A percentile compares a stretch with the other conserved stretches of the same genome.
phyloP scores from a whole-genome alignment of 345 rosid genomes.

The Anastatica hierochuntica region DNA sequence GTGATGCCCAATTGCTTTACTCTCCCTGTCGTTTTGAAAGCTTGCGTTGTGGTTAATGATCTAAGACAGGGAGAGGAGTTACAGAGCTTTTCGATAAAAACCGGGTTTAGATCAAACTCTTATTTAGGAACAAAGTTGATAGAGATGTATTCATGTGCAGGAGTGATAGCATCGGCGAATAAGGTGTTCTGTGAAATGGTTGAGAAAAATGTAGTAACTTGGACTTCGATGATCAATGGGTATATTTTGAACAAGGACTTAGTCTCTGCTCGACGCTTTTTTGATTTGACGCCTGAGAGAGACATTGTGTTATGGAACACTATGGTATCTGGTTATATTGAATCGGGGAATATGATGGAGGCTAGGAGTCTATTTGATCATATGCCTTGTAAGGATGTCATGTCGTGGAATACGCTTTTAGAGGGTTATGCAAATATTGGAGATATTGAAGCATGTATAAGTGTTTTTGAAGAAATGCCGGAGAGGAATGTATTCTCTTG shows the following conservation, averaged over 20 bases:
- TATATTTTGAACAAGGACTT: conserved; percentile 43
- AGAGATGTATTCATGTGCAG: conserved; percentile 54
- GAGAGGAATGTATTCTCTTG: conserved; percentile 69
- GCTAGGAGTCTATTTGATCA: conserved; percentile 56
- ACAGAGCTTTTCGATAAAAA: conserved; percentile 52
- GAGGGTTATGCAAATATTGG: conserved; percentile 53
- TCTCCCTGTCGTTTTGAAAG: conserved; percentile 55
- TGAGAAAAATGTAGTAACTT: conserved; percentile 63
- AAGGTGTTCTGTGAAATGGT: conserved; percentile 57
- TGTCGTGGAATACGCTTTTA: conserved; percentile 81
- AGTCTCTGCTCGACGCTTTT: conserved; percentile 45
- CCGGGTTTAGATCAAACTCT: conserved; percentile 43
- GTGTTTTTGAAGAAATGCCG: conserved; percentile 57
- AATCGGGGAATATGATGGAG: conserved; percentile 40
- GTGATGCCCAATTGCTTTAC: conserved; percentile 61
- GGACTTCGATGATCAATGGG: conserved; percentile 64
- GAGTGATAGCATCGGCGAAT: conserved; percentile 34
- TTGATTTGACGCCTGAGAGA: conserved; percentile 62
- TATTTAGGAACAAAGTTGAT: conserved; percentile 57
- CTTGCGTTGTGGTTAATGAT: conserved; percentile 40
- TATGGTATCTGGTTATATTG: conserved; percentile 63
- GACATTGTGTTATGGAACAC: conserved; percentile 76
- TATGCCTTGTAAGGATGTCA: conserved; percentile 59
- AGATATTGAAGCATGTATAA: conserved; percentile 40
- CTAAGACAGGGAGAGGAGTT: conserved; percentile 50